Conservation (phyloP, 345 rosid species). For the Pugionium cornutum region DNA sequence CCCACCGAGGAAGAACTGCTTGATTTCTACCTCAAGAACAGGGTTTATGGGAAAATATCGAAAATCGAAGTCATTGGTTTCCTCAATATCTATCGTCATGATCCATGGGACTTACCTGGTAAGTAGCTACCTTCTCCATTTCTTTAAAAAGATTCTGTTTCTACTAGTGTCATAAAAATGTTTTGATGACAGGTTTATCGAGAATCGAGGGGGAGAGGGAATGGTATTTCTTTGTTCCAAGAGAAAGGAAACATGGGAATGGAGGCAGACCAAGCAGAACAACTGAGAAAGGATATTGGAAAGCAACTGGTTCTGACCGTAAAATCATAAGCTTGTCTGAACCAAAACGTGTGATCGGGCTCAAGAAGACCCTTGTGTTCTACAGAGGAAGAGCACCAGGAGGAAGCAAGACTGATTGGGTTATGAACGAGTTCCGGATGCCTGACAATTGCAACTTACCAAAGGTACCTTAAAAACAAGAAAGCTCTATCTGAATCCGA, state of each 20-base stretch:
- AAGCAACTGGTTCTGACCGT: slow-evolving; percentile 93
- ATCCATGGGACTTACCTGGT: slow-evolving; percentile 89
- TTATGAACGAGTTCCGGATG: slow-evolving; percentile 94
- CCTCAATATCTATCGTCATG: slow-evolving; percentile 71
- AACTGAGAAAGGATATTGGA: slow-evolving; percentile 87
- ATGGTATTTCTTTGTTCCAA: slow-evolving; percentile 94
- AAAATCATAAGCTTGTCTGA: slow-evolving; percentile 68
- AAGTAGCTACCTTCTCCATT: slow-evolving; percentile 9
- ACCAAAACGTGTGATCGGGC: slow-evolving; percentile 69
- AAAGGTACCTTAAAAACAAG: slow-evolving; percentile 50
- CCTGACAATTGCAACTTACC: slow-evolving; percentile 66
- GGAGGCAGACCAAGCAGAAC: slow-evolving; percentile 92
- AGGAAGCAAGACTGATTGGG: slow-evolving; percentile 96
- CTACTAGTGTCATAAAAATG: not conserved
- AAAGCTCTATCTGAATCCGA: not conserved
- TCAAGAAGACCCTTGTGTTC: slow-evolving; percentile 91
- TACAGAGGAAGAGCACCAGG: slow-evolving; percentile 84
- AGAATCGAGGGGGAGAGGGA: slow-evolving; percentile 73
- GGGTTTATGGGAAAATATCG: slow-evolving; percentile 51
- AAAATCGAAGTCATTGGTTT: slow-evolving; percentile 60
- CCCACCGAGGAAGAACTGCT: slow-evolving; percentile 95
- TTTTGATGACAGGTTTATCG: slow-evolving; percentile 54
- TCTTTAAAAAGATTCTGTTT: not conserved
- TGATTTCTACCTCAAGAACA: slow-evolving; percentile 77
- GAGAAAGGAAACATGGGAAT: slow-evolving; percentile 81